A percentile compares a stretch with the other conserved stretches of the same genome.
Conservation (phyloP, 2,329 filamentous ascomycete genomes). For the Diaporthe destruens region DNA sequence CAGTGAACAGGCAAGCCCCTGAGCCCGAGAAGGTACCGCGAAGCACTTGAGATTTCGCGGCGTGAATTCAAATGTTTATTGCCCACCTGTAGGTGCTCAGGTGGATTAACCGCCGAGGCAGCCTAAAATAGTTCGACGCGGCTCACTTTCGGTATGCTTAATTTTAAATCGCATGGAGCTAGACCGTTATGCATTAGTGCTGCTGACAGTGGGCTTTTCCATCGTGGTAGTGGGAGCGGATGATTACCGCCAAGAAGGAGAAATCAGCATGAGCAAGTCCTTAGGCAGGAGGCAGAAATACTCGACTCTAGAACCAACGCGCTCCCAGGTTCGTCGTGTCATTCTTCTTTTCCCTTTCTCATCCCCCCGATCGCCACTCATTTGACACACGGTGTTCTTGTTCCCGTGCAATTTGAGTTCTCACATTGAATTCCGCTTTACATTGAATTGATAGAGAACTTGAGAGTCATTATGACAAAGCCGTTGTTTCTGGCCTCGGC, state of each 20-base stretch:
- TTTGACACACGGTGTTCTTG: not conserved
- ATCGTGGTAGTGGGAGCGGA: not conserved
- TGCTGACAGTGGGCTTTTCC: not conserved
- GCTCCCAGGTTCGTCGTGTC: not conserved
- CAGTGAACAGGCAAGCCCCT: too few relatives aligned
- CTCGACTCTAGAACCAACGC: too few relatives aligned
- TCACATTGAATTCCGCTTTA: not conserved
- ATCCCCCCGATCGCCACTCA: not conserved
- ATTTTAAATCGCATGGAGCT: not conserved
- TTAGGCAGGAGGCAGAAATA: too few relatives aligned
- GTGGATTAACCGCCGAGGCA: not conserved
- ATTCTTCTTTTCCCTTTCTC: not conserved
- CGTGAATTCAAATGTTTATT: too few relatives aligned
- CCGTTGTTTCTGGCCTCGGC: not conserved
- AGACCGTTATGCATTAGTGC: not conserved
- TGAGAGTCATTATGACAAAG: not conserved
- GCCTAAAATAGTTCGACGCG: not conserved
- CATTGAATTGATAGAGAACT: not conserved
- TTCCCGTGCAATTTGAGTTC: not conserved
- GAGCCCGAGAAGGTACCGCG: too few relatives aligned
- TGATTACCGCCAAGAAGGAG: not conserved
- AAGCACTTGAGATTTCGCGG: too few relatives aligned
- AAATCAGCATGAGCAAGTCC: not conserved
- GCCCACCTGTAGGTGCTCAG: too few relatives aligned
- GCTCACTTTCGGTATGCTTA: not conserved